Base-by-base conservation (phyloP, 768 basidiomycete genomes). In the Collybia sordida region DNA sequence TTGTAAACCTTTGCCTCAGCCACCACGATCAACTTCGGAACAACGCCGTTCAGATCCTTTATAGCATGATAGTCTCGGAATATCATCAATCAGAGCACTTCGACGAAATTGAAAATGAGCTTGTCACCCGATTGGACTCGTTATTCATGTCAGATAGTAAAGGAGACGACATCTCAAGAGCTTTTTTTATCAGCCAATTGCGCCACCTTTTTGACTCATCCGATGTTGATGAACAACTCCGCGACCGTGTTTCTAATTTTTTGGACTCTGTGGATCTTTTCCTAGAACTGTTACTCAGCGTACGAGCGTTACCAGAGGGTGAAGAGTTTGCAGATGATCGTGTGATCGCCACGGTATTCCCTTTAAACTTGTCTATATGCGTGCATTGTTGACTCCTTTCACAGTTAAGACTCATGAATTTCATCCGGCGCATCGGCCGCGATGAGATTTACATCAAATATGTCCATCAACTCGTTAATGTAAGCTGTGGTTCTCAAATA, bases 381-480 rank as follows among this genome's bases (percentile, higher is more conserved):
- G 4, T 44, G 6, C 3, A 1, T 44, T 40, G 25, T 50, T 56
- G 14, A 63, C 39, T 40, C 43, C 22, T 17, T 23, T 43, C 49
- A 27, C 52, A 91, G 89, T 73, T 95, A 54, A 81, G 91, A 27
- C 72, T 97, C 52, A 93, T 97, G 88, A 92, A 93, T 65, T 97
- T 95, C 66, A 93, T 96, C 56, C 81, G 92, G 15, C 81, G 89
- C 15, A 94, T 96, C 49, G 93, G 93, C 15, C 78, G 94, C 11
- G 88, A 92, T 60, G 93, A 95, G 62, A 93, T 97, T 52, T 96
- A 94, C 60, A 90, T 95, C 68, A 92, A 94, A 79, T 96, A 96
- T 64, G 90, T 96, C 19, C 93, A 97, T 62, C 92, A 95, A 62
- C 84, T 97, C 21, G 92, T 96, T 44, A 90, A 92, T 59, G 90